Percentiles rank a stretch among this genome's conserved stretches.
Conservation (phyloP, 1,139 yeast species). For the Suhomyces maxii region DNA sequence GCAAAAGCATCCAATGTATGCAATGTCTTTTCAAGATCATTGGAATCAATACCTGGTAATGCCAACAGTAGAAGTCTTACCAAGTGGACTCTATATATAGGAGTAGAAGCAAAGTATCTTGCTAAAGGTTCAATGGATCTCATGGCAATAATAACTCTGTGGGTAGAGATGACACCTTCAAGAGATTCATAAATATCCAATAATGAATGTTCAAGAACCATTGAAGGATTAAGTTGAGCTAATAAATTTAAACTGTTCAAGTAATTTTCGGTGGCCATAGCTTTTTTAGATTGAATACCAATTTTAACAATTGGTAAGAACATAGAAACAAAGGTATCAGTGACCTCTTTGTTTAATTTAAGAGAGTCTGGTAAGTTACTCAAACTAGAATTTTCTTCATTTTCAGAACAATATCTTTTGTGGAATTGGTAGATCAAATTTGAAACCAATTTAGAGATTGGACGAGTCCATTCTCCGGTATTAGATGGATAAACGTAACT, state of each 20-base stretch:
- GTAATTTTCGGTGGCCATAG: constrained; percentile 58
- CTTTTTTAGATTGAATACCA: constrained; percentile 79
- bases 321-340: constrained; percentile 53
- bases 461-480: constrained; percentile 77
- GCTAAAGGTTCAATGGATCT: constrained; percentile 66
- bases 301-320: constrained; percentile 59
- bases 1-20: constrained; percentile 71
- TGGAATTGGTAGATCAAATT: constrained; percentile 59
- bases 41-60: constrained; percentile 84
- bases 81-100: constrained; percentile 73
- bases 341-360: constrained; percentile 46
- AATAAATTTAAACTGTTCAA: constrained; percentile 62
- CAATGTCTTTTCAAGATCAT: constrained; percentile 76
- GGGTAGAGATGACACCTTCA: constrained; percentile 78
- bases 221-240: constrained; percentile 61
- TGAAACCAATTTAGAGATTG: constrained; percentile 64
- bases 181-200: constrained; percentile 83
- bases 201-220: constrained; percentile 63
- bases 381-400: constrained; percentile 38
- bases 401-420: constrained; percentile 54
- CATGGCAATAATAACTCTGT: constrained; percentile 74
- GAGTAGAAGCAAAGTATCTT: constrained; percentile 65
- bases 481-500: constrained; percentile 93
- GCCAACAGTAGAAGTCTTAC: constrained; percentile 70
- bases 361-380: constrained; percentile 46